These are phyloP conservation scores for Arthrobotrys musiformis DNA, from an alignment of 2,329 filamentous ascomycete genomes.

Conservation along the genomic window DNA sequence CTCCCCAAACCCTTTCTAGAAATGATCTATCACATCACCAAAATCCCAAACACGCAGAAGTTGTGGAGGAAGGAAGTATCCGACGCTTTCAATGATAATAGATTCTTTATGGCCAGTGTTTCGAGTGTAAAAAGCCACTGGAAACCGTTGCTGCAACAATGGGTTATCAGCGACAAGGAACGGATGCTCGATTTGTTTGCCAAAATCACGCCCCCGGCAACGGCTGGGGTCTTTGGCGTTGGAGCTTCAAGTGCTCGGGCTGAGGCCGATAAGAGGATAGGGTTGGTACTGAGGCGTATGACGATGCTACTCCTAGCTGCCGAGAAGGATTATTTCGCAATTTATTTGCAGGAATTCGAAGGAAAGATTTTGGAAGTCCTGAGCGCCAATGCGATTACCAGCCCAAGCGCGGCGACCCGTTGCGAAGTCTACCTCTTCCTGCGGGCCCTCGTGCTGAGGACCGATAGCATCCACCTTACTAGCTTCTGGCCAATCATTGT, in stretches of 20 bases:
- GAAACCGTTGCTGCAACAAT: slow-evolving; percentile 85
- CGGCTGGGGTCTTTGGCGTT: slow-evolving; percentile 97
- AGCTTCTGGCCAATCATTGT: slow-evolving; percentile 91
- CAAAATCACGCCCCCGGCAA: slow-evolving; percentile 83
- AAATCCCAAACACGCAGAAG: slow-evolving; percentile 82
- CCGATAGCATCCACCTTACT: slow-evolving; percentile 80
- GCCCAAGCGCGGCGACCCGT: slow-evolving; percentile 87
- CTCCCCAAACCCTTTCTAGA: slow-evolving; percentile 76
- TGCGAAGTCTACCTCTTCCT: slow-evolving; percentile 91
- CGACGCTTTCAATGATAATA: slow-evolving; percentile 89
- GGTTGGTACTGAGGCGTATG: slow-evolving; percentile 86
- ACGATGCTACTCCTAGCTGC: slow-evolving; percentile 81
- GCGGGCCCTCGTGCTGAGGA: slow-evolving; percentile 81
- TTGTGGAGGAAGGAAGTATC: slow-evolving; percentile 91
- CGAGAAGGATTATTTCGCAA: slow-evolving; percentile 80
- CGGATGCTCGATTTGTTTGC: slow-evolving; percentile 81
- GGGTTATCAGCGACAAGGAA: slow-evolving; percentile 87
- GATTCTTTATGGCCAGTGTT: slow-evolving; percentile 80
- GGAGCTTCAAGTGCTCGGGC: slow-evolving; percentile 90
- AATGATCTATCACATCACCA: slow-evolving; percentile 80
- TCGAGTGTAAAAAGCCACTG: slow-evolving; percentile 77
- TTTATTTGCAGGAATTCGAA: slow-evolving; percentile 77
- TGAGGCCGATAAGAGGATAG: slow-evolving; percentile 93
- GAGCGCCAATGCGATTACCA: slow-evolving; percentile 83
- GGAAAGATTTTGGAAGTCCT: slow-evolving; percentile 90